A percentile compares a stretch with the other conserved stretches of the same genome.
Evolutionary conservation across 2,329 filamentous ascomycete genomes (phyloP).

Genomic region (Aureobasidium sp.): DNA sequence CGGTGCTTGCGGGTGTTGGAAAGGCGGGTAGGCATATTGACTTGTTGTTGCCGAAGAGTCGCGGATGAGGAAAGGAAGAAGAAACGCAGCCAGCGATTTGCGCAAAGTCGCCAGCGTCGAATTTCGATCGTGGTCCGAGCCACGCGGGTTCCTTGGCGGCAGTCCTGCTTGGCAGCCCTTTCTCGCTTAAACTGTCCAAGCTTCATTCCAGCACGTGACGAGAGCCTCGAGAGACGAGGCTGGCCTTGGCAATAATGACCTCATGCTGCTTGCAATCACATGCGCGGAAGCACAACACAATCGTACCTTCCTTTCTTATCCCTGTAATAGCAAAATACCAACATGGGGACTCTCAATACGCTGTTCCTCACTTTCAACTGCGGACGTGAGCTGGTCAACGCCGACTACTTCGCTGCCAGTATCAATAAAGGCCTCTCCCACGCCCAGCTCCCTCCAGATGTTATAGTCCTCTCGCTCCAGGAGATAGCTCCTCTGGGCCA

Average conservation of each 20-base stretch:
- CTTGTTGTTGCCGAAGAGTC: constrained; percentile 26
- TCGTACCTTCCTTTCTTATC: neutral
- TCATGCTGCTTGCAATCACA: constrained; percentile 3
- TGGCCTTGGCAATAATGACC: constrained; percentile 10
- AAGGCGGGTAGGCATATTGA: constrained; percentile 78
- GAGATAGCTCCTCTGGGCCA: constrained; percentile 89
- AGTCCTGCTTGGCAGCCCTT: neutral
- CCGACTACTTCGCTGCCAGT: constrained; percentile 70
- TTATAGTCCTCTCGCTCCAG: constrained; percentile 78
- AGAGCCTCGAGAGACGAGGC: neutral
- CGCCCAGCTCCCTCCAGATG: constrained; percentile 64
- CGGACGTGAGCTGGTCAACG: constrained; percentile 75
- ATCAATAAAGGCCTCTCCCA: constrained; percentile 55
- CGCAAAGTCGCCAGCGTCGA: constrained; percentile 14
- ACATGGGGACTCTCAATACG: constrained; percentile 62
- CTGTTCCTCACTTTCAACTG: constrained; percentile 94
- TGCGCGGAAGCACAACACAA: neutral
- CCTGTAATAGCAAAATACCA: neutral
- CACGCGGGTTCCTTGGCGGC: neutral
- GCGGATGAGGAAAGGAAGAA: constrained; percentile 5
- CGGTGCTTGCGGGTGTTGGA: constrained; percentile 86
- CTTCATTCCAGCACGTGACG: neutral
- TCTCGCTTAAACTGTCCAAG: constrained; percentile 11
- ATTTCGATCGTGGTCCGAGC: constrained; percentile 19
- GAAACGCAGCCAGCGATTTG: neutral